Evolutionary conservation across 2,329 filamentous ascomycete genomes (phyloP).

Genomic region (Ophiostoma ips): DNA sequence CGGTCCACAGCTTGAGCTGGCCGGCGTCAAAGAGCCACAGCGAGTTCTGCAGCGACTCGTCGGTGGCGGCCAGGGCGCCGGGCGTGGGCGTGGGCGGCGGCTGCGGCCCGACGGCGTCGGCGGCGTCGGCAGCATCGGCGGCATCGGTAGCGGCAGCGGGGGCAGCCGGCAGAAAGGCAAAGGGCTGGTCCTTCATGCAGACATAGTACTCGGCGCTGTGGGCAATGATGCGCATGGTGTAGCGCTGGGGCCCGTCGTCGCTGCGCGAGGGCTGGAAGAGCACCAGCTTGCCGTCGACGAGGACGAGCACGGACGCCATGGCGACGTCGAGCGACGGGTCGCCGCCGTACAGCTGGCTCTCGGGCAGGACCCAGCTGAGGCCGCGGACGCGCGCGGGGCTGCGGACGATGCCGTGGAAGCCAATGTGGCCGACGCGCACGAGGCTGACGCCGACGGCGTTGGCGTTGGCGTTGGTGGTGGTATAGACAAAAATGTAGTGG

Average conservation of each 20-base stretch:
- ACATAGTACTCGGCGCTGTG: conserved; percentile 94
- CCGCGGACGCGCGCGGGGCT: conserved; percentile 85
- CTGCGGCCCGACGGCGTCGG: not conserved
- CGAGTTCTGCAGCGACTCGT: conserved; percentile 59
- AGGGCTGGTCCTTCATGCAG: conserved; percentile 74
- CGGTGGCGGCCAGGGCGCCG: conserved; percentile 14
- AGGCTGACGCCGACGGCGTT: conserved; percentile 60
- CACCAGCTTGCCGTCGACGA: conserved; percentile 96
- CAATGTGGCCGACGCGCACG: conserved; percentile 93
- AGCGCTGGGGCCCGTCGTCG: conserved; percentile 75
- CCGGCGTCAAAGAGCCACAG: conserved; percentile 89
- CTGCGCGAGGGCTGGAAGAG: conserved; percentile 76
- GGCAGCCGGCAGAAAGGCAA: conserved; percentile 16
- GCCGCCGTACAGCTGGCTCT: conserved; percentile 74
- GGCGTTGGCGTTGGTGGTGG: conserved; percentile 44
- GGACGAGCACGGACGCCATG: conserved; percentile 80
- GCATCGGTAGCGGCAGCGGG: not conserved
- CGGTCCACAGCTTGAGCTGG: conserved; percentile 76
- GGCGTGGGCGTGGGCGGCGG: not conserved
- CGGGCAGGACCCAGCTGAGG: conserved; percentile 89
- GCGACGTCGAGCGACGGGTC: conserved; percentile 94
- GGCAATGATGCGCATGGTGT: conserved; percentile 94
- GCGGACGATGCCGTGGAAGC: conserved; percentile 88
- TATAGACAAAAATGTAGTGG: conserved; percentile 74
- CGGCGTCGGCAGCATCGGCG: no score